Base-by-base conservation (phyloP, 768 basidiomycete species). In the Mrakia gelida region DNA sequence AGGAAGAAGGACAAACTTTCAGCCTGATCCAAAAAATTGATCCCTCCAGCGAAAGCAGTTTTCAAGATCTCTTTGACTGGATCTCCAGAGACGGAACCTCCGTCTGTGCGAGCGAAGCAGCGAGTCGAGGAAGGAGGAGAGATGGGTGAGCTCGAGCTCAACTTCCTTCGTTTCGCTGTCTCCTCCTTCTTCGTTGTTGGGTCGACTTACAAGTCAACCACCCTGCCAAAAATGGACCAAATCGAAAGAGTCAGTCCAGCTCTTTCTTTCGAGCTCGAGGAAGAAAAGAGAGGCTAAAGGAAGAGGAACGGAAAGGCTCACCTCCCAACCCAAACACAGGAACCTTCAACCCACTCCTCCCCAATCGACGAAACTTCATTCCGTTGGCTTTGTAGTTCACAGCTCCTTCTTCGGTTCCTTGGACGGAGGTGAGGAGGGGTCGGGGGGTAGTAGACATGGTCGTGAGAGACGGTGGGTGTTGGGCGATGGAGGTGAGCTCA, bases 11-110 rank as follows among this genome's bases (percentile, higher is more conserved):
- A 73, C 71, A 52, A 4, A 61, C 56, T 54, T 28, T 73, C 71
- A 73, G 56, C 71, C 28, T 73, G 67, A 70, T 70, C 67, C 26
- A 70, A n/a, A 30, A 54, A 73, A 52, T 73, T 73, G 52, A 73
- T 73, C 5, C 71, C 71, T 30, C 56, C 56, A 34, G 38, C 71
- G 16, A 73, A 73, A 13, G 71, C 71, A 1, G 71, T 52, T 84
- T 91, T 90, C 84, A 94, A 90, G 81, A 93, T 90, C 41, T 93
- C 92, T 86, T 91, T 91, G 81, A 92, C 92, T 62, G 90, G 88
- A 82, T 92, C 91, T 3, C 91, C 91, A 73, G 86, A 30, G 61
- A 45, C 62, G 26, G 54, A 56, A 45, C 76, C 63, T n/a, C 32
- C 59, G 65, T 16, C 52, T 34, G 38, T 3, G 52, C 74, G 16